Evolutionary conservation across 768 basidiomycete genomes (phyloP), one percentile per base, ranked within the genome.

Genomic region (Termitomyces sp.): DNA sequence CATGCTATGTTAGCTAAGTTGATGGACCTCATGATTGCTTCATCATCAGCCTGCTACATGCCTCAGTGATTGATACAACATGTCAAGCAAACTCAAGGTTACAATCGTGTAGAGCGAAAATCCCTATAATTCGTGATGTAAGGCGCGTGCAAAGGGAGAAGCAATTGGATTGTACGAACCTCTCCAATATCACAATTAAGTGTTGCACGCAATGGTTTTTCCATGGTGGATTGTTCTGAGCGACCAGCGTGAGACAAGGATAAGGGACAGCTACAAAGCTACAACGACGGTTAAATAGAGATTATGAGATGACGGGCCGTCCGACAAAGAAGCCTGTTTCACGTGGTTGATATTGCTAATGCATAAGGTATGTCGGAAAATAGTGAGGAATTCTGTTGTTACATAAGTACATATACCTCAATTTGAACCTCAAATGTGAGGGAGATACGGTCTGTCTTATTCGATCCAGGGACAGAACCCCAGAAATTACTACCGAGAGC

Each of bases 1-100:
- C 85, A 87, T 0, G 85, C 85, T 15, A 86, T 71, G 56, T 85
- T 84, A 0, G 82, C 82, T 15, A 82, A 69, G 59, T 83, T 79
- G 28, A 84, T 81, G 11, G 75, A 77, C 51, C 76, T 72, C 79
- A 81, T 81, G 42, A 82, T 71, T 10, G 68, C 67, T 53, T 77
- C 77, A 34, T 82, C 81, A 35, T 82, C 77, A 6, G 74, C 76
- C 81, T 81, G 41, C 1, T 41, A 11, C 7, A 17, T 0, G 14
- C 14, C 15, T 47, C 21, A 44, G 22, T 15, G 37, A 41, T 35
- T n/a, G 55, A 19, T 19, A 6, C 15, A 28, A n/a, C 6, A 7
- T n/a, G 37, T 9, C 10, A 30, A 26, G 12, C 24, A 38, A 12
- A 15, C 3, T 11, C 34, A 22, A 34, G 65, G n/a, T 24, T 64